Evolutionary conservation across 176 grass and related monocot species (phyloP), one percentile per base, ranked within the genome.

Genomic region (Paspalum vaginatum): DNA sequence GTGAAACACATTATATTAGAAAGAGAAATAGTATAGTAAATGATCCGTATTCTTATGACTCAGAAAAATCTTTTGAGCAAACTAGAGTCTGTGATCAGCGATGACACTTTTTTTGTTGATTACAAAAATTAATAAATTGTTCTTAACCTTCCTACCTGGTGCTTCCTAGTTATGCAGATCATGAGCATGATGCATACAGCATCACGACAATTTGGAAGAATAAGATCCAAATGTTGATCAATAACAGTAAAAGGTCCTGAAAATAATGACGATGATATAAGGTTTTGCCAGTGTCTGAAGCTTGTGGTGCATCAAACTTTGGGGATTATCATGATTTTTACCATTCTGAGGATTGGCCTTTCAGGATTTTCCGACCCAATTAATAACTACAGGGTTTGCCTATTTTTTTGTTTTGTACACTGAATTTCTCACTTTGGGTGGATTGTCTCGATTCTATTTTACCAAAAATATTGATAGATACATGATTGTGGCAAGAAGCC

Each of bases 161-260:
- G 84, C 68, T 97, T 90, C 45, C 89, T 84, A 70, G 76, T 93
- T 82, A 97, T 91, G 78, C 91, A 93, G 74, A 97, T 97, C 89
- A 97, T 91, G 49, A 97, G 91, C 91, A 93, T 97, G 49, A 97
- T 71, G 77, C 94, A 84, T 83, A 97, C 76, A 21, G 86, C 91
- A 85, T 97, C 91, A 79, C 81, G 86, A 82, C 79, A 93, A 81
- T 87, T 89, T 89, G 74, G 71, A 81, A 97, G 84, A 83, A 79
- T 70, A 45, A 68, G 59, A 84, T 89, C 87, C 88, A 93, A 81
- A 88, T 93, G 89, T 74, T 89, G 73, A 85, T 89, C 64, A 78
- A 97, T 91, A 80, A 93, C 88, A 51, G 74, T 24, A 93, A 93
- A 93, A 83, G 94, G 89, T 68, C 91, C 94, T 97, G 84, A 57